Percentiles rank a stretch among this genome's conserved stretches.
These are phyloP conservation scores for Psilocybe azurescens DNA, from an alignment of 768 basidiomycete genomes.

Conservation along the genomic window DNA sequence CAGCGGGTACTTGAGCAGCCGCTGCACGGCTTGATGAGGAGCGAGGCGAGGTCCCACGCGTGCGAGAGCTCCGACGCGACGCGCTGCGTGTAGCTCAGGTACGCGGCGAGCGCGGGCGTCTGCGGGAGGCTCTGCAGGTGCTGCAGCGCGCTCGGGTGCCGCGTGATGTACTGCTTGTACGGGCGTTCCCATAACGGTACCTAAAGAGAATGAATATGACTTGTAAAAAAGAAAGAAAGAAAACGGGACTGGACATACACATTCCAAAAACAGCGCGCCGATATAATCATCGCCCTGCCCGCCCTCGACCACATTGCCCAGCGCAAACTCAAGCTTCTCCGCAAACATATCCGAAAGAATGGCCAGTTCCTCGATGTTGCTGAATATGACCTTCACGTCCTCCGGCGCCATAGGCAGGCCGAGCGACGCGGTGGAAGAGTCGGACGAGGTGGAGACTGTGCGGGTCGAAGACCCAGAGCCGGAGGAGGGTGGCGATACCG, in stretches of 20 bases:
- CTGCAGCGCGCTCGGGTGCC: conserved; percentile 74
- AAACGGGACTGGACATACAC: conserved; percentile 48
- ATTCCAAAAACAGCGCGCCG: conserved; percentile 71
- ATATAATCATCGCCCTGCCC: conserved; percentile 74
- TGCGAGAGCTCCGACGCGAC: conserved; percentile 77
- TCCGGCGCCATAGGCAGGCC: conserved; percentile 72
- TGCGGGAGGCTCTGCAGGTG: conserved; percentile 59
- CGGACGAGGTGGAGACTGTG: conserved; percentile 45
- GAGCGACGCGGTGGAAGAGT: conserved; percentile 39
- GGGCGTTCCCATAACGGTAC: conserved; percentile 72
- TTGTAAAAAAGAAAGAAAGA: conserved; percentile 4
- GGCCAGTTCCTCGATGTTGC: conserved; percentile 79
- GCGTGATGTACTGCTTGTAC: conserved; percentile 83
- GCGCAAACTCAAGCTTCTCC: conserved; percentile 65
- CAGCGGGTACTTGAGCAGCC: conserved; percentile 92
- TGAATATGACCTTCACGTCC: conserved; percentile 75
- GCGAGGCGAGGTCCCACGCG: conserved; percentile 91
- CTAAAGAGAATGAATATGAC: conserved; percentile 38
- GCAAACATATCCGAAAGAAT: conserved; percentile 71
- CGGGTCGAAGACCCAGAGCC: not conserved
- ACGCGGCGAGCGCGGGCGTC: conserved; percentile 65
- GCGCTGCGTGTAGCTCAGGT: conserved; percentile 68
- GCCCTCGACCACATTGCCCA: conserved; percentile 66
- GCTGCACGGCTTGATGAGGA: conserved; percentile 97
- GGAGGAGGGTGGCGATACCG: conserved; percentile 34